phyloP scores from a whole-genome alignment of 345 rosid genomes.

The Kernera saxatilis region DNA sequence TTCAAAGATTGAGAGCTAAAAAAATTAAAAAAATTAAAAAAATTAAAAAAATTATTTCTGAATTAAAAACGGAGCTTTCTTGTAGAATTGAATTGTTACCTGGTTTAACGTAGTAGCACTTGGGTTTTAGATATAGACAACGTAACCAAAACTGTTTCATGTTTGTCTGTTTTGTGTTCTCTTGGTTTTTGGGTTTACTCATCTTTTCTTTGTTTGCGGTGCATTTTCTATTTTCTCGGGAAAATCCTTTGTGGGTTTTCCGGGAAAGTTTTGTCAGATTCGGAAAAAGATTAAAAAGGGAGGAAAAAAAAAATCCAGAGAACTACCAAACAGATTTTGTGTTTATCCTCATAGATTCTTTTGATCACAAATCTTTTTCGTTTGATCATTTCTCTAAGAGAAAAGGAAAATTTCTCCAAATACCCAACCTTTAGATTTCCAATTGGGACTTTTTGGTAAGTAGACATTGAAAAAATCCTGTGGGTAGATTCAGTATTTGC shows the following conservation, averaged over 20 bases:
- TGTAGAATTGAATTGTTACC: constrained; percentile 17
- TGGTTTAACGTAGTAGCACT: constrained; percentile 18
- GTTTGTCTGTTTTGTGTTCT: constrained; percentile 16
- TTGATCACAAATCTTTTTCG: constrained; percentile 3
- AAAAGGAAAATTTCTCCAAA: not conserved
- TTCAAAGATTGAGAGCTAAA: not conserved
- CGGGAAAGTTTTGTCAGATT: constrained; percentile 28
- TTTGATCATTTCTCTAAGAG: not conserved
- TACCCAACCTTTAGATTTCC: not conserved
- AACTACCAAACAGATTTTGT: constrained; percentile 13
- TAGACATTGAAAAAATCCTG: not conserved
- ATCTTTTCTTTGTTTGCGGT: not conserved
- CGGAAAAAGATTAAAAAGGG: not conserved
- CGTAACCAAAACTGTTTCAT: constrained; percentile 29
- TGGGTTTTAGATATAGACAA: constrained; percentile 18
- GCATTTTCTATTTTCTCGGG: constrained; percentile 18
- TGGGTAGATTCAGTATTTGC: not conserved
- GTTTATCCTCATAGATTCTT: constrained; percentile 16
- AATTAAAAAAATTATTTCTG: not conserved
- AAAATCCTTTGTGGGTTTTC: constrained; percentile 23
- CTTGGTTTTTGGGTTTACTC: not conserved
- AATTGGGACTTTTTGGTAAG: not conserved
- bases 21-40: not conserved
- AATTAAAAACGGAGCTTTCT: constrained; percentile 1
- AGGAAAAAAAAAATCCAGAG: not conserved